A percentile compares a stretch with the other conserved stretches of the same genome.
Evolutionary conservation across 371 early-diverging fungal species (phyloP).

Genomic region (Mortierella polycephala): DNA sequence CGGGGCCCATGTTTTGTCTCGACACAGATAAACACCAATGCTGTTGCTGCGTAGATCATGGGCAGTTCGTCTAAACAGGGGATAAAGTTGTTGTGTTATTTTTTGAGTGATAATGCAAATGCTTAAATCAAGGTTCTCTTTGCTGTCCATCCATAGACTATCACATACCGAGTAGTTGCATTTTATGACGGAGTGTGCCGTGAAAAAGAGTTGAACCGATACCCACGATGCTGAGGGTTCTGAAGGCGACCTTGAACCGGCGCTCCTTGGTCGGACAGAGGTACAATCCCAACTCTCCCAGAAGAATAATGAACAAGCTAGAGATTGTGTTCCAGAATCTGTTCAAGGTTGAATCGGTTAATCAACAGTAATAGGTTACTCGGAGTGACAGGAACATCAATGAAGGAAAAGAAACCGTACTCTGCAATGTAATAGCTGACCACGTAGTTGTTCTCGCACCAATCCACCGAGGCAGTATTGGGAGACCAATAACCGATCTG

Average conservation of each 20-base stretch:
- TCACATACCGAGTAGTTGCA: conserved; percentile 47
- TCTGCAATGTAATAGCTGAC: conserved; percentile 55
- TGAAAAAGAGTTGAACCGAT: conserved; percentile 49
- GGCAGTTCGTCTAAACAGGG: conserved; percentile 41
- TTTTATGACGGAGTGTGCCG: conserved; percentile 53
- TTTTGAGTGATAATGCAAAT: neutral
- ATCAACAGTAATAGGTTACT: too few species aligned
- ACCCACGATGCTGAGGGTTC: conserved; percentile 45
- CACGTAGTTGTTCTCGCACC: conserved; percentile 56
- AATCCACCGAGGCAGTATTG: conserved; percentile 51
- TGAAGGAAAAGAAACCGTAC: conserved; percentile 18
- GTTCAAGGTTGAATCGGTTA: neutral
- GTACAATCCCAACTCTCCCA: conserved; percentile 46
- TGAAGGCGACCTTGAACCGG: conserved; percentile 44
- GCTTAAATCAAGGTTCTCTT: neutral
- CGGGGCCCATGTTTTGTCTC: conserved; percentile 50
- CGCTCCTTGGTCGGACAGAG: conserved; percentile 45
- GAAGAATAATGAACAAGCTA: conserved; percentile 35
- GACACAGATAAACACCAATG: conserved; percentile 36
- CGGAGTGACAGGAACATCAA: neutral
- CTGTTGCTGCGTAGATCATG: conserved; percentile 52
- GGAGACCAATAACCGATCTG: conserved; percentile 51
- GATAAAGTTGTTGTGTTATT: neutral
- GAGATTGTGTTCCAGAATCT: conserved; percentile 55
- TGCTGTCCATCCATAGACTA: neutral